phyloP scores from a whole-genome alignment of 2,329 filamentous ascomycete genomes.

The Thelonectria blattea region DNA sequence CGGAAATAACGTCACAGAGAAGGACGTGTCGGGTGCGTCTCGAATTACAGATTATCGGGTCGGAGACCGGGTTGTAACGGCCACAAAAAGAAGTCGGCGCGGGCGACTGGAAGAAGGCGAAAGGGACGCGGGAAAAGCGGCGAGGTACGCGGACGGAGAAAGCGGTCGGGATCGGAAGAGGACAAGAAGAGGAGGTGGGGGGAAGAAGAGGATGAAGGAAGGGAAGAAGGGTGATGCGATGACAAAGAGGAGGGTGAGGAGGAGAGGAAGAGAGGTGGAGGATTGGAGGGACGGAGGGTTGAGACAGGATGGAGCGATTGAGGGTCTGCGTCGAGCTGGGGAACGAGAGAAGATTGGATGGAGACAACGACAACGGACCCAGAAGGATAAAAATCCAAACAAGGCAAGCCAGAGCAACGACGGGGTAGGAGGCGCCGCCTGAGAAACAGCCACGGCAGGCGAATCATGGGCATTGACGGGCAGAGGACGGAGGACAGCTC shows the following conservation, averaged over 20 bases:
- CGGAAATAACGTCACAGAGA: conserved; percentile 38
- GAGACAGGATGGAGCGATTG: conserved; percentile 1
- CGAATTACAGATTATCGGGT: conserved; percentile 33
- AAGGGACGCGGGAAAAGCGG: conserved; percentile 3
- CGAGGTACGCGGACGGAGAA: conserved; percentile 9
- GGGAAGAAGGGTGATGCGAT: conserved; percentile 8
- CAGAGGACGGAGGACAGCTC: conserved; percentile 3
- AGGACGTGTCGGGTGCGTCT: conserved; percentile 24
- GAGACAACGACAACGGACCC: conserved; percentile 13
- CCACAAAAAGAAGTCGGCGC: conserved; percentile 16
- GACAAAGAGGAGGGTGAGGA: conserved; percentile 7
- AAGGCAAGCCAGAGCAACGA: conserved; percentile 17
- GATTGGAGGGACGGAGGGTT: conserved; percentile 5
- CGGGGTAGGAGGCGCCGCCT: conserved; percentile 1
- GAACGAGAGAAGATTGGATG: conserved; percentile 15
- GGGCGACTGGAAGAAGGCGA: conserved; percentile 1
- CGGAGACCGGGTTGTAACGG: conserved; percentile 23
- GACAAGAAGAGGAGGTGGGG: background rate
- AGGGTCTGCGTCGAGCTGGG: conserved; percentile 12
- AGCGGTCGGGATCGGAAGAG: conserved; percentile 7
- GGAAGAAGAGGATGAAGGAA: conserved; percentile 3
- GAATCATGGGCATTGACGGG: background rate
- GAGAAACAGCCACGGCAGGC: conserved; percentile 7
- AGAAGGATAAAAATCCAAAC: conserved; percentile 4
- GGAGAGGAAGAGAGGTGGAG: conserved; percentile 3